phyloP scores from a whole-genome alignment of 768 basidiomycete species.

The Kwoniella botswanensis region DNA sequence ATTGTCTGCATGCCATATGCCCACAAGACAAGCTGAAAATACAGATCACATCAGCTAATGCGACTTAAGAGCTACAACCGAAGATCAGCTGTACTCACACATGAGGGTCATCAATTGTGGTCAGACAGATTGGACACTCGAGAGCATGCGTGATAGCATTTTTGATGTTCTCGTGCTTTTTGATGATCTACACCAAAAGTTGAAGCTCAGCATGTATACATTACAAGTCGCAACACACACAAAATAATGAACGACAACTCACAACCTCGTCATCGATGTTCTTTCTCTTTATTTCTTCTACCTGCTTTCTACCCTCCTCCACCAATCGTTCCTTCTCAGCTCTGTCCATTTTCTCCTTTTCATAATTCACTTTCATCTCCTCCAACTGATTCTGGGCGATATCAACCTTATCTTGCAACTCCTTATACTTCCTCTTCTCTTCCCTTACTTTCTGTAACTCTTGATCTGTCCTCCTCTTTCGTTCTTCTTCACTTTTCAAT shows the following conservation, averaged over 20 bases:
- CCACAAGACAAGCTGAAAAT: slow-evolving; percentile 42
- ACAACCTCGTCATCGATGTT: background rate
- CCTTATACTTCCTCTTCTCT: slow-evolving; percentile 12
- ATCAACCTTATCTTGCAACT: slow-evolving; percentile 8
- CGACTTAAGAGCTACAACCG: background rate
- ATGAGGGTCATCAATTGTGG: slow-evolving; percentile 46
- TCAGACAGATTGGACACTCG: slow-evolving; percentile 44
- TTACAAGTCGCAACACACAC: background rate
- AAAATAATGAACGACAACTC: background rate
- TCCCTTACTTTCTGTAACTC: slow-evolving; percentile 14
- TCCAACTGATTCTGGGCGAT: background rate
- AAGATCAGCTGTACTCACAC: slow-evolving; percentile 33
- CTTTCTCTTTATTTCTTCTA: slow-evolving; percentile 3
- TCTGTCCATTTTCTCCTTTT: slow-evolving; percentile 17
- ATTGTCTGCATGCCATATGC: slow-evolving; percentile 47
- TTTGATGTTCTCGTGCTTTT: slow-evolving; percentile 21
- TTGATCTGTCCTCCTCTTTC: slow-evolving; percentile 16
- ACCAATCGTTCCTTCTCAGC: slow-evolving; percentile 15
- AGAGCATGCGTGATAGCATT: slow-evolving; percentile 37
- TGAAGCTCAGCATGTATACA: background rate
- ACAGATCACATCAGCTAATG: background rate
- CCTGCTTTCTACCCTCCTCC: slow-evolving; percentile 17
- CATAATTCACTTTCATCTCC: slow-evolving; percentile 8
- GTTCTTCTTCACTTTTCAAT: slow-evolving; percentile 5
- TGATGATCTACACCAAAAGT: slow-evolving; percentile 23